Conservation (phyloP, 2,329 filamentous ascomycete genomes). For the Aspergillus amoenus region DNA sequence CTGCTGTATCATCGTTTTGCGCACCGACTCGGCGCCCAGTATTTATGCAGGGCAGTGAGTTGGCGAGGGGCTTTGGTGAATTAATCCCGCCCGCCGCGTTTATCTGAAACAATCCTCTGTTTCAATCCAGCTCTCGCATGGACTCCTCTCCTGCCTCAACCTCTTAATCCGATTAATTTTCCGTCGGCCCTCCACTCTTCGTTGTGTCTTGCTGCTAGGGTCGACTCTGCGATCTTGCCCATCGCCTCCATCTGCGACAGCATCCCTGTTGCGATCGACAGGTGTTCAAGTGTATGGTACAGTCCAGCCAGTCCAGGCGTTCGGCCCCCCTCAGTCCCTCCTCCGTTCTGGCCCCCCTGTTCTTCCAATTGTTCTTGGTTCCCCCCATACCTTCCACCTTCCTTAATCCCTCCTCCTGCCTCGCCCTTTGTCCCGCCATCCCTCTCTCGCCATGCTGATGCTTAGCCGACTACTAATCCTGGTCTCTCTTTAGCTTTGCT, state of each 20-base stretch:
- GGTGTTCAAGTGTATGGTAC: slow-evolving; percentile 11
- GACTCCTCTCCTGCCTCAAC: slow-evolving; percentile 1
- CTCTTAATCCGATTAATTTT: slow-evolving; percentile 8
- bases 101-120: slow-evolving; percentile 22
- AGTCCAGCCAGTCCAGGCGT: slow-evolving; percentile 1
- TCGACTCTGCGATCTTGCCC: slow-evolving; percentile 1
- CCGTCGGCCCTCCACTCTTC: neutral
- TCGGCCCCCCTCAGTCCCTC: slow-evolving; percentile 9
- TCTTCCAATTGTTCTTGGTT: slow-evolving; percentile 4
- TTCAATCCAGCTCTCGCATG: slow-evolving; percentile 10
- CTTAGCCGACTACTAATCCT: slow-evolving; percentile 13
- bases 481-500: slow-evolving; percentile 10
- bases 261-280: slow-evolving; percentile 12
- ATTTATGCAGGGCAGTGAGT: slow-evolving; percentile 1
- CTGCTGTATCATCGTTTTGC: too few relatives aligned
- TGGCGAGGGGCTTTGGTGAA: slow-evolving; percentile 12
- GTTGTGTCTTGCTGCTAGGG: neutral
- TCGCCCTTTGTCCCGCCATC: neutral
- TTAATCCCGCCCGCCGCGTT: slow-evolving; percentile 12
- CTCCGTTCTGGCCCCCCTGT: slow-evolving; percentile 11
- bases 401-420: neutral
- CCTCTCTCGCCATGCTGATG: slow-evolving; percentile 9
- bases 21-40: neutral
- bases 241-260: neutral
- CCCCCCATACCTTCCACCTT: neutral